phyloP scores from a whole-genome alignment of 1,284 basidiomycete species.

The Papiliotrema terrestris region DNA sequence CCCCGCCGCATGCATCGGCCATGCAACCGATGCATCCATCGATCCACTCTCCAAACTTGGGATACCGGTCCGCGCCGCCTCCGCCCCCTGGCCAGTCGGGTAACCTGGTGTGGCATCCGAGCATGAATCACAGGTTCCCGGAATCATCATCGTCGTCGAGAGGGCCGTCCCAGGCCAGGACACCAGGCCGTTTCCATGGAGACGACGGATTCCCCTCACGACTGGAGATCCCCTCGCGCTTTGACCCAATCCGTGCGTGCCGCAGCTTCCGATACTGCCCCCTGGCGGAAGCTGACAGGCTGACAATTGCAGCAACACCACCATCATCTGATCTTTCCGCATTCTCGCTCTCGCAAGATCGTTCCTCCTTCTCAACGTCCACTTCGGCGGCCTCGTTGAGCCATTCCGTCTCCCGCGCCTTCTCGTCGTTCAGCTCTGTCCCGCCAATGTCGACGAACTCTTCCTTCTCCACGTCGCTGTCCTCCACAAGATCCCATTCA shows the following conservation, averaged over 20 bases:
- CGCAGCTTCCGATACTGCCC: slow-evolving; percentile 8
- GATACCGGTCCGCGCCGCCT: neutral
- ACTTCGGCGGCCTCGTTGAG: neutral
- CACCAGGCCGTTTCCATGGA: neutral
- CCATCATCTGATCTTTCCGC: slow-evolving; percentile 34
- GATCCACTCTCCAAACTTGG: neutral
- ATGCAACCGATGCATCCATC: neutral
- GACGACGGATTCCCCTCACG: slow-evolving; percentile 13
- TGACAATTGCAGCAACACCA: slow-evolving; percentile 13
- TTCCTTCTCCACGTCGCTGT: neutral
- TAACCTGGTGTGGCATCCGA: slow-evolving; percentile 4
- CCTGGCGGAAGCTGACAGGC: neutral
- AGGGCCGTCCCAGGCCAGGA: neutral
- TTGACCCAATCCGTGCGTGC: slow-evolving; percentile 11
- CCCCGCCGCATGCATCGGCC: neutral
- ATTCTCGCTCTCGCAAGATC: slow-evolving; percentile 26
- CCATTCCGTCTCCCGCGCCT: no score
- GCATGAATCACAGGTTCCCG: neutral
- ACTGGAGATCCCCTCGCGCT: slow-evolving; percentile 5
- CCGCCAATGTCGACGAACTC: neutral
- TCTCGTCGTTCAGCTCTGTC: no score
- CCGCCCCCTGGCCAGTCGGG: neutral
- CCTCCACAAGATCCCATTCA: neutral
- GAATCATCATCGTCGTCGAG: neutral
- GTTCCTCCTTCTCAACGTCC: neutral